These are phyloP conservation scores for Candida sanyiensis DNA, from an alignment of 805 yeast genomes.

Conservation along the genomic window DNA sequence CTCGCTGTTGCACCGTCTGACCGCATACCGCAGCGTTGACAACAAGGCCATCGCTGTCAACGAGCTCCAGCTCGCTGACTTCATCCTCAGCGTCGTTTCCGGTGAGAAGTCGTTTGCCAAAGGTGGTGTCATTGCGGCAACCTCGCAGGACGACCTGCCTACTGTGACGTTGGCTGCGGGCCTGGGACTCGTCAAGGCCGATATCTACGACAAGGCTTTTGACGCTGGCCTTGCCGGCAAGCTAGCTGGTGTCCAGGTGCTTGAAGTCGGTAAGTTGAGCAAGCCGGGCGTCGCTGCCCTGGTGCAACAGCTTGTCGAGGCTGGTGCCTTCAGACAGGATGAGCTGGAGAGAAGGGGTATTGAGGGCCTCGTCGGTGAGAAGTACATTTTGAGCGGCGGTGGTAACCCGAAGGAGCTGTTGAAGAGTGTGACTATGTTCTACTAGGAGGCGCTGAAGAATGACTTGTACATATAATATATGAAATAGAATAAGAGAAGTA, in stretches of 20 bases:
- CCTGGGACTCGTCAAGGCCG: constrained; percentile 44
- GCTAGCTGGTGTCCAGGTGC: constrained; percentile 33
- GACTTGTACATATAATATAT: constrained; percentile 2
- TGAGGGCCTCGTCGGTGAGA: constrained; percentile 39
- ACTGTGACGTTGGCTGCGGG: constrained; percentile 56
- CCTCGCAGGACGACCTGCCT: constrained; percentile 47
- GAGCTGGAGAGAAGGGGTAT: constrained; percentile 28
- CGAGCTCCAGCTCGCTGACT: constrained; percentile 58
- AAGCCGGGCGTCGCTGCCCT: constrained; percentile 39
- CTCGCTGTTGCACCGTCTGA: constrained; percentile 42
- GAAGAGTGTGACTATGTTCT: constrained; percentile 23
- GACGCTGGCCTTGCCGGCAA: constrained; percentile 51
- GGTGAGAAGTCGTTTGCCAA: constrained; percentile 48
- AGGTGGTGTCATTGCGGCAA: constrained; percentile 65
- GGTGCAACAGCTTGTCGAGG: constrained; percentile 35
- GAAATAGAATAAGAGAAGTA: not conserved
- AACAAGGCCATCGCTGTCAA: constrained; percentile 52
- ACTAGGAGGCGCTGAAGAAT: constrained; percentile 8
- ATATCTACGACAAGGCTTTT: constrained; percentile 47
- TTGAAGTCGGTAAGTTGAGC: constrained; percentile 40
- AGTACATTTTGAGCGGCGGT: constrained; percentile 53
- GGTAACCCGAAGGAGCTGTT: constrained; percentile 47
- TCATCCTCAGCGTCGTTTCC: constrained; percentile 46
- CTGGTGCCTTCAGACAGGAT: constrained; percentile 35
- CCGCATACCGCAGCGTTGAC: constrained; percentile 55